Evolutionary conservation across 495 filamentous ascomycete species (phyloP), one percentile per base, ranked within the genome.

Genomic region (Halenospora varia): DNA sequence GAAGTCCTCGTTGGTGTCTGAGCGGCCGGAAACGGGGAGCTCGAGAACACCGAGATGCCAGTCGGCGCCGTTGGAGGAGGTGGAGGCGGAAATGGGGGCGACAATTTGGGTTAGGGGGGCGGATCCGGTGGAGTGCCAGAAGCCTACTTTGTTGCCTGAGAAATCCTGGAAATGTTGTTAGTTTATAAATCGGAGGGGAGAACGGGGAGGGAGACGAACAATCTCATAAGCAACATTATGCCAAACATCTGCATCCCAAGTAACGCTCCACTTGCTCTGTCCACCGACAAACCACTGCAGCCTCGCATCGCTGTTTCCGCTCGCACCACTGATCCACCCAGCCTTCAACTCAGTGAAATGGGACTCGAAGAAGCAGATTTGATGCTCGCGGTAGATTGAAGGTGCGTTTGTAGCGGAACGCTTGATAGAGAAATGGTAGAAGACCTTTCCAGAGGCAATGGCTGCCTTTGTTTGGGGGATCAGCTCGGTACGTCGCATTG

Each of bases 311-410:
- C 63, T 65, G 24, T 78, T 76, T 26, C 77, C 82, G 48, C 65
- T 59, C 68, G 83, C 82, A 52, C 85, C 84, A 47, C 75, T 77
- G 53, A 83, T 71, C 78, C 77, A 80, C 54, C 87, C 88, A 59
- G 82, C 82, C 73, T 90, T 88, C 67, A 90, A 70, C 73, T 89
- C 87, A 54, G 86, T 89, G 70, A 88, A 89, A 73, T 89, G 85
- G 67, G 76, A 82, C 74, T 89, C 79, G 64, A 90, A 89, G 75
- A 90, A 90, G 63, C 77, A 81, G 57, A 90, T 84, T 70, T 90
- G 87, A 67, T 89, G 87, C 73, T 90, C 87, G 52, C 84, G 77
- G 3, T 72, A 75, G 1, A 76, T 73, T 25, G 74, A 78, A 0
- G 87, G 87, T 0, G 83, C 68, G 68, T 88, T 88, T 26, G 72